Evolutionary conservation across 179 eudicot genomes (phyloP), one percentile per base, ranked within the genome.

Genomic region (Drosera spatulata): DNA sequence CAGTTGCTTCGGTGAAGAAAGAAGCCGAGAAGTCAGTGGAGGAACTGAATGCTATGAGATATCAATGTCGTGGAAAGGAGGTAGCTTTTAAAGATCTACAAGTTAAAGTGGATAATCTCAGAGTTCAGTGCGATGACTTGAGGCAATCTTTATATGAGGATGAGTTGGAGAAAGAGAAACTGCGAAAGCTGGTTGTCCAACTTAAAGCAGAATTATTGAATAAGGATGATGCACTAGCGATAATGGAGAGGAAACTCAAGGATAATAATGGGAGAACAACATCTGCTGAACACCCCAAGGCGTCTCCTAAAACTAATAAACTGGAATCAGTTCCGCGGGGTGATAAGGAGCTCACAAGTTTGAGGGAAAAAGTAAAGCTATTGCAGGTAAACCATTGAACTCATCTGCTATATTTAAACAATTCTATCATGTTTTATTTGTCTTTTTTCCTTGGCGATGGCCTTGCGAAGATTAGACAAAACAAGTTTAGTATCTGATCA

Each of bases 301-400:
- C 67, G 50, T n/a, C 47, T 63, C 65, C 77, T 44, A 81, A 71
- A 63, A 80, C 63, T 68, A 58, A 72, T 60, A 88, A 83, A 68
- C 49, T 67, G 39, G 74, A 66, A 51, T 38, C 66, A 22, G 53
- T 55, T 55, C 62, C 42, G 53, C 75, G 76, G 54, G 73, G 75
- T 59, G 60, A 75, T 52, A 90, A 82, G 73, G 97, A 86, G 73
- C 74, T 72, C 33, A 69, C 64, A 15, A 72, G 74, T 45, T 76
- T 89, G 74, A 90, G 81, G 81, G 93, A 84, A 63, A 80, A 74
- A 72, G 74, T 90, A 58, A 82, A 77, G 67, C 62, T 73, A 60
- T 91, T 89, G 0, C 94, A 93, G 97, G 99, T 93, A 82, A 75
- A 55, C 55, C 50, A 47, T 6, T 59, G n/a, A 14, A 44, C 10